Percentiles rank a stretch among this genome's conserved stretches.
These are phyloP conservation scores for Paracorniculantispora psalliotae DNA, from an alignment of 2,329 filamentous ascomycete species.

Conservation along the genomic window DNA sequence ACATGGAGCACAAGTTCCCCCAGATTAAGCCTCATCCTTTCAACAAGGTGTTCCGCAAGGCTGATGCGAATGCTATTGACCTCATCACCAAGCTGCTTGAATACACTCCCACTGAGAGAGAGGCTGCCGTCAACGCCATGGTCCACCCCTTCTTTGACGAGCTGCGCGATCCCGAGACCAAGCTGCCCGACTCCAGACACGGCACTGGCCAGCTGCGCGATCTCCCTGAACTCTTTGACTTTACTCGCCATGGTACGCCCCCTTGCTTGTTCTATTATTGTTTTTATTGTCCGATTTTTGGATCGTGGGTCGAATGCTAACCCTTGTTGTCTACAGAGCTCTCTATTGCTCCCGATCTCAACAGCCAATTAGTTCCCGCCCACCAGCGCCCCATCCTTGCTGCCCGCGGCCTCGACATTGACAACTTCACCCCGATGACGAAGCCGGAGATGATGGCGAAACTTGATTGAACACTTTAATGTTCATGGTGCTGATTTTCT, in stretches of 20 bases:
- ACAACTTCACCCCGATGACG: conserved; percentile 84
- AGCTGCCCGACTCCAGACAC: conserved; percentile 90
- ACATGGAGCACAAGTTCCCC: conserved; percentile 99
- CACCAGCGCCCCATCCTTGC: conserved; percentile 73
- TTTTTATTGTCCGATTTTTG: too few relatives aligned
- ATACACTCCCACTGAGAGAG: conserved; percentile 93
- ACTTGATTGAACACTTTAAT: conserved; percentile 67
- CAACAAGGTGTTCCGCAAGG: conserved; percentile 98
- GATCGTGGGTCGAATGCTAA: too few relatives aligned
- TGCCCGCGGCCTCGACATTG: conserved; percentile 79
- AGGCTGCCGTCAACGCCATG: conserved; percentile 93
- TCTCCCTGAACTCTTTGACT: conserved; percentile 85
- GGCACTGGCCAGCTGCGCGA: conserved; percentile 74
- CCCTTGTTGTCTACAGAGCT: conserved; percentile 58
- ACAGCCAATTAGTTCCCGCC: conserved; percentile 78
- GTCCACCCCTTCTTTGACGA: conserved; percentile 98
- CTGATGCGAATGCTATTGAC: conserved; percentile 86
- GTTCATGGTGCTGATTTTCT: conserved; percentile 3
- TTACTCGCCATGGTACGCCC: conserved; percentile 80
- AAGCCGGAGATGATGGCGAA: conserved; percentile 98
- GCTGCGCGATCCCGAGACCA: conserved; percentile 83
- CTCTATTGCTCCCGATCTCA: conserved; percentile 87
- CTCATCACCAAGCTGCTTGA: conserved; percentile 90
- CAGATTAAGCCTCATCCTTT: conserved; percentile 99
- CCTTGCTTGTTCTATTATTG: background rate